Evolutionary conservation across 2,329 filamentous ascomycete genomes (phyloP), one percentile per base, ranked within the genome.

Genomic region (Verticillium alfalfae): DNA sequence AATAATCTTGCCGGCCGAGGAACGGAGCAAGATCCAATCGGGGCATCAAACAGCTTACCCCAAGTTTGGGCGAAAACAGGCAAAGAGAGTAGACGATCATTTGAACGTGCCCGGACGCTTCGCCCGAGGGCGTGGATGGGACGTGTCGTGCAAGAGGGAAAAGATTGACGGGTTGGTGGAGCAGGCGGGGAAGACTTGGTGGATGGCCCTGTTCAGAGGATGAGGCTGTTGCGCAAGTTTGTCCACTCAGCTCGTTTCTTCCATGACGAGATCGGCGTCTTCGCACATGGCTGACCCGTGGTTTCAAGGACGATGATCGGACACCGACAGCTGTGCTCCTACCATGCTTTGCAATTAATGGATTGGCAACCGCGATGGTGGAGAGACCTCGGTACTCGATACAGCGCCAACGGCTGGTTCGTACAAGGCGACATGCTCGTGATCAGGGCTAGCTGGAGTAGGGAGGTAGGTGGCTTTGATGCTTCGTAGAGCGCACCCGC

Each of bases 261-360:
- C 41, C 57, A 58, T 37, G 34, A 31, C 41, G 57, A 38, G 56
- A 57, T 57, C 56, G 37, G 56, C 56, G 37, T 18, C 36, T 8
- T 15, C 18, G 57, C 57, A 58, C 57, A 58, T 58, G 57, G 57
- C 57, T 41, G 57, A 45, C 16, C 57, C 57, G 57, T 58, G 57
- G 57, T 58, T 26, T 57, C 56, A 37, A 58, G 26, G 56, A 58
- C 34, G 56, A 15, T 56, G 54, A 36, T 56, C 54, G 54, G 26
- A 36, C 18, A 34, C 18, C 12, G 31, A n/a, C 10, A 16, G 31
- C 13, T 8, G n/a, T 56, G 37, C 15, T 5, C 31, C 55, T 16
- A 15, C 13, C 6, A 10, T 37, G 37, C 15, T 18, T 15, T 34
- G 55, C 13, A n/a, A 12, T n/a, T 34, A 34, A 56, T 37, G 9